These are phyloP conservation scores for Phylloporus scabripes DNA, from an alignment of 768 basidiomycete species.

Conservation along the genomic window DNA sequence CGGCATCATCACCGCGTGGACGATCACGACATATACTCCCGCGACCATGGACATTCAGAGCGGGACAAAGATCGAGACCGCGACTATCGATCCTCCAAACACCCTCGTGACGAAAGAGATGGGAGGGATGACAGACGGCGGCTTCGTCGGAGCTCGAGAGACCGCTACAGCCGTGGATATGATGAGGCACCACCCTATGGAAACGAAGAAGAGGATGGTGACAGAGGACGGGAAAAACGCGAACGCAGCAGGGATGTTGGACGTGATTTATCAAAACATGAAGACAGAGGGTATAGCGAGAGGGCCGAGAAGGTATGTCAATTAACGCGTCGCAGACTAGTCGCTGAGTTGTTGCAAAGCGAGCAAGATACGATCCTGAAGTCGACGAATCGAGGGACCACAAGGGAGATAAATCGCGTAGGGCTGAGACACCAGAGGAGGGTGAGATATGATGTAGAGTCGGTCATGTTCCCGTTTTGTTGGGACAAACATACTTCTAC, in stretches of 20 bases:
- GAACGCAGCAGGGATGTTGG: constrained; percentile 44
- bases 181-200: constrained; percentile 41
- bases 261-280: constrained; percentile 33
- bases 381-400: constrained; percentile 41
- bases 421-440: constrained; percentile 82
- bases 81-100: constrained; percentile 41
- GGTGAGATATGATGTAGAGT: constrained; percentile 61
- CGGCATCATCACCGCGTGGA: constrained; percentile 34
- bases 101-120: constrained; percentile 52
- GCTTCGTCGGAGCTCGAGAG: constrained; percentile 37
- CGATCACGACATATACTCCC: constrained; percentile 28
- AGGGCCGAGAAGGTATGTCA: constrained; percentile 60
- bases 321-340: background rate
- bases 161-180: constrained; percentile 38
- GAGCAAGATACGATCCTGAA: constrained; percentile 49
- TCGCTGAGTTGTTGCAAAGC: constrained; percentile 32
- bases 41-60: constrained; percentile 30
- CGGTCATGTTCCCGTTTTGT: background rate
- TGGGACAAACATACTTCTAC: constrained; percentile 1
- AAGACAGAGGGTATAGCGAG: constrained; percentile 47
- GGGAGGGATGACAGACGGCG: constrained; percentile 46
- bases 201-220: constrained; percentile 37
- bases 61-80: constrained; percentile 37
- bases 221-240: constrained; percentile 32
- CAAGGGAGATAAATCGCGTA: constrained; percentile 32